Conservation (phyloP, 2,329 filamentous ascomycete genomes). For the Ceratocystis diversiconidia region DNA sequence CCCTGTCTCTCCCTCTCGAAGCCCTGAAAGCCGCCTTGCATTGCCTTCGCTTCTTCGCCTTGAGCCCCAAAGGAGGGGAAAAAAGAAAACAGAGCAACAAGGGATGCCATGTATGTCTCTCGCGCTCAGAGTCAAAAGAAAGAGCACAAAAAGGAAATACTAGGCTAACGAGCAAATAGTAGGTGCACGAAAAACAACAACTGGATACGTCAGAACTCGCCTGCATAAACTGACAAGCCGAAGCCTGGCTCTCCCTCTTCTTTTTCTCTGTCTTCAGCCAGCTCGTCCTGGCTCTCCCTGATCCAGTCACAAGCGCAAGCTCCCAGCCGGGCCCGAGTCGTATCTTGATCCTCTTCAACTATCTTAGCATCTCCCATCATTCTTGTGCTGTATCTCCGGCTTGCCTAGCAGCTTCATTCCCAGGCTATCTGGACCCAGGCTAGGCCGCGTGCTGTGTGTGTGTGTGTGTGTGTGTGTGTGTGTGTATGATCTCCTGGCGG, state of each 20-base stretch:
- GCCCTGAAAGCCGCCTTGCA: neutral
- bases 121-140: neutral
- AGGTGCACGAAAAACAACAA: neutral
- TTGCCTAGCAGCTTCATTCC: too few species aligned
- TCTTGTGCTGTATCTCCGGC: too few species aligned
- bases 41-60: neutral
- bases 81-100: neutral
- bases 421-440: neutral
- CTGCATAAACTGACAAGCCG: neutral
- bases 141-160: neutral
- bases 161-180: neutral
- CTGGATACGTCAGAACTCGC: neutral
- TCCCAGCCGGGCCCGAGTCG: too few species aligned
- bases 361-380: too few species aligned
- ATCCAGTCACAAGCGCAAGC: too few species aligned
- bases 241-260: neutral
- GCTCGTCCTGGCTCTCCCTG: too few species aligned
- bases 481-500: too few species aligned
- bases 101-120: neutral
- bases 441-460: neutral
- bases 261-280: neutral
- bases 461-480: neutral
- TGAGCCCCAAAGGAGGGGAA: neutral
- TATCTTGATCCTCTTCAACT: too few species aligned
- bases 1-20: neutral